Evolutionary conservation across 495 filamentous ascomycete genomes (phyloP).

Genomic region (Darksidea phi): DNA sequence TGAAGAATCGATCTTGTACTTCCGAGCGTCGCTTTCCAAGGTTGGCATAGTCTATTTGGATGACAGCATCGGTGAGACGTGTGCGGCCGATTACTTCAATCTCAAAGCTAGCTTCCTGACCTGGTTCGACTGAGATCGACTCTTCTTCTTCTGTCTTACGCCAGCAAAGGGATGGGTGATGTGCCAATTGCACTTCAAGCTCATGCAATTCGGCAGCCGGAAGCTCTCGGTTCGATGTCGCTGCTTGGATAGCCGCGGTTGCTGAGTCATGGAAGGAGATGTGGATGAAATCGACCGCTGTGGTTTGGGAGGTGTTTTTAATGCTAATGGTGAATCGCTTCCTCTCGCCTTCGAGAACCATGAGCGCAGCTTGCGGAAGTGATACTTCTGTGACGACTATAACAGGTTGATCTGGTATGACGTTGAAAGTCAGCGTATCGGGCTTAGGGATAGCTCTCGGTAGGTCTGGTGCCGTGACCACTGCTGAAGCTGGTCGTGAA

Average conservation of each 20-base stretch:
- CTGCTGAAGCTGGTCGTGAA: conserved; percentile 58
- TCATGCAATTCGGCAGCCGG: conserved; percentile 78
- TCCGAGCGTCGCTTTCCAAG: conserved; percentile 64
- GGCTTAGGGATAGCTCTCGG: conserved; percentile 32
- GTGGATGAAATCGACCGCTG: conserved; percentile 75
- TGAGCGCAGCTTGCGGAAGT: conserved; percentile 80
- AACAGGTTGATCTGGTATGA: conserved; percentile 75
- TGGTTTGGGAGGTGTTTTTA: conserved; percentile 67
- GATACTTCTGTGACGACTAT: conserved; percentile 72
- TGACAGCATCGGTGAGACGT: conserved; percentile 73
- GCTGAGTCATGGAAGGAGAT: conserved; percentile 91
- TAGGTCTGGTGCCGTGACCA: conserved; percentile 43
- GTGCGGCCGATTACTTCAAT: conserved; percentile 84
- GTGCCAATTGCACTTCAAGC: conserved; percentile 71
- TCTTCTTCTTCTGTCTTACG: conserved; percentile 50
- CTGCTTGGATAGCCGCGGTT: conserved; percentile 68
- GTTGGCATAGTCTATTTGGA: conserved; percentile 80
- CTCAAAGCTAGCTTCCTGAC: conserved; percentile 69
- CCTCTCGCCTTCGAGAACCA: conserved; percentile 86
- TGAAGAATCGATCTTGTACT: conserved; percentile 74
- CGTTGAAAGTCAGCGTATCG: conserved; percentile 60
- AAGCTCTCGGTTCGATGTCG: conserved; percentile 71
- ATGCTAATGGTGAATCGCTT: conserved; percentile 76
- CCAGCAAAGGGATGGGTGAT: conserved; percentile 71
- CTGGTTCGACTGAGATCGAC: conserved; percentile 59